These are phyloP conservation scores for Mortierella sp. DNA, from an alignment of 371 early-diverging fungal genomes.

Conservation along the genomic window DNA sequence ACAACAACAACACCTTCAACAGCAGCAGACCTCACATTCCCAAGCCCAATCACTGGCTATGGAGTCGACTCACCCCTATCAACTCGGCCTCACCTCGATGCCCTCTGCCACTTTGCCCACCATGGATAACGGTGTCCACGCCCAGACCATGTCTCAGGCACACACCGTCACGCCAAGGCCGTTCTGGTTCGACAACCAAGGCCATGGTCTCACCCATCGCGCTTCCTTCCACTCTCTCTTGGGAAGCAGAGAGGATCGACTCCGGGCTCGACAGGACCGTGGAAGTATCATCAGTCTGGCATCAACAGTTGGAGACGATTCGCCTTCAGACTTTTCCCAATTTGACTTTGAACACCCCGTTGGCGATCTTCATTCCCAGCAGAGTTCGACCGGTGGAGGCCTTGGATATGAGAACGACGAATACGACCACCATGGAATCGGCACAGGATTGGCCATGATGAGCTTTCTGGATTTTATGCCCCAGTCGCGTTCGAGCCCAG, in stretches of 20 bases:
- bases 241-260: constrained; percentile 37
- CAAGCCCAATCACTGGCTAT: constrained; percentile 18
- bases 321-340: constrained; percentile 36
- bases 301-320: constrained; percentile 51
- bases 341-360: constrained; percentile 35
- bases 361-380: constrained; percentile 33
- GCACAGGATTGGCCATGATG: constrained; percentile 49
- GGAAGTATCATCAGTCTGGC: constrained; percentile 55
- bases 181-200: constrained; percentile 35
- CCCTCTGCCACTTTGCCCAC: constrained; percentile 14
- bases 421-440: constrained; percentile 50
- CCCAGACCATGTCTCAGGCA: constrained; percentile 33
- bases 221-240: constrained; percentile 43
- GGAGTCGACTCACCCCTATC: constrained; percentile 35
- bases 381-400: constrained; percentile 18
- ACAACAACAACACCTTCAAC: constrained; percentile 1
- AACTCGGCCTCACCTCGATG: constrained; percentile 13
- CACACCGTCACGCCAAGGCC: constrained; percentile 23
- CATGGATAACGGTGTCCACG: constrained; percentile 3
- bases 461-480: constrained; percentile 44
- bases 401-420: constrained; percentile 41
- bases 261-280: constrained; percentile 47
- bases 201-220: constrained; percentile 32
- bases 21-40: constrained; percentile 24
- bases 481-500: constrained; percentile 42